Base-by-base conservation (phyloP, 306 rosid genomes). In the Medicago lupulina region DNA sequence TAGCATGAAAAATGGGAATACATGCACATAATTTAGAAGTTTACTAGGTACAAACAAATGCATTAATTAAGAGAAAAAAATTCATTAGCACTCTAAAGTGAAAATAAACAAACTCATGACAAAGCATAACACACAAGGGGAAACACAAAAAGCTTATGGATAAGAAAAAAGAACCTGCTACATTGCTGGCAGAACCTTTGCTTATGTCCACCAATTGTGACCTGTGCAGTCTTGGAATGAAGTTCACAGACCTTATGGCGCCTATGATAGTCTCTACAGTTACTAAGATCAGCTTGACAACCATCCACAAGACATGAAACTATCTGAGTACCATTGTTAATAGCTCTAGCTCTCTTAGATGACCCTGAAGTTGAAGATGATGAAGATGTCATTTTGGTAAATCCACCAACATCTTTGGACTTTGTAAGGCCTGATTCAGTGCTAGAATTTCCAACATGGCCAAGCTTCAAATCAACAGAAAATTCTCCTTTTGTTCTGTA, bases 151-250 rank as follows among this genome's bases (percentile, higher is more conserved):
- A 58, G 1, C 25, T 13, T 31, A 13, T 7, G 7, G 13, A 59
- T 6, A 59, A 60, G 41, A 60, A 28, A 60, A 34, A 76, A 19
- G 58, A 61, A 96, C 99, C 99, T 95, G 92, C 99, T 95, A 78
- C 99, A 95, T 80, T 95, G 99, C 79, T 95, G 99, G 88, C 97
- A 95, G 84, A 95, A 95, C 79, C 99, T 85, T 84, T 95, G 97
- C 49, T 87, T 92, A 6, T 82, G 89, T 71, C 99, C 99, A 8
- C 73, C 83, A 77, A 95, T 89, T 7, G 89, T 92, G 83, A 92
- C 99, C 73, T 89, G 84, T 2, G 99, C 86, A 77, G 97, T 88
- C 82, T 95, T 95, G 38, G 99, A 92, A 58, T 95, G 99, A 55
- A 86, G 84, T 72, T 95, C 99, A 71, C 99, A 95, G 67, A 95